phyloP scores from a whole-genome alignment of 371 early-diverging fungal species.

The Furculomyces boomerangus region DNA sequence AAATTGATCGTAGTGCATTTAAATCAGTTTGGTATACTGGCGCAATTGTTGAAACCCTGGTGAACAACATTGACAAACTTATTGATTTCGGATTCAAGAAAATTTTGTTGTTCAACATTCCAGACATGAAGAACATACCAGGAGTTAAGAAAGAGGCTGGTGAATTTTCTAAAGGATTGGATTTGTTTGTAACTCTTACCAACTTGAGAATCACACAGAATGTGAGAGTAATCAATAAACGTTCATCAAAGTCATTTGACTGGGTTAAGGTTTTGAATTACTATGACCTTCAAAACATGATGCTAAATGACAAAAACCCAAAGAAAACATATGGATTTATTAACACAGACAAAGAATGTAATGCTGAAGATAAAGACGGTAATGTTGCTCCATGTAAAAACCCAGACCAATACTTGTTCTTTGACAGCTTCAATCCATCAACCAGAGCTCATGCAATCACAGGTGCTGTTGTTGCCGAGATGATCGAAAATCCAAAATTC shows the following conservation, averaged over 20 bases:
- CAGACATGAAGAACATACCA: background rate
- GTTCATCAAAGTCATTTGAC: background rate
- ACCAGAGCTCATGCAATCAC: background rate
- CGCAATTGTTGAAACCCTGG: background rate
- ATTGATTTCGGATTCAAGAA: background rate
- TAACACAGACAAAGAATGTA: background rate
- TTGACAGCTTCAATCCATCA: slow-evolving; percentile 1
- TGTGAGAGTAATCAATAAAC: background rate
- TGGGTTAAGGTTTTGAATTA: background rate
- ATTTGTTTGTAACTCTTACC: background rate
- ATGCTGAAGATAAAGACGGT: background rate
- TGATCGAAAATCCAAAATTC: background rate
- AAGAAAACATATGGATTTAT: background rate
- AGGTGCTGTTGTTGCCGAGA: slow-evolving; percentile 1
- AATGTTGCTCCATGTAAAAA: background rate
- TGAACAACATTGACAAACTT: background rate
- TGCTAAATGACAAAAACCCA: background rate
- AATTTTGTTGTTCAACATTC: background rate
- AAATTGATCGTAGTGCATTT: background rate
- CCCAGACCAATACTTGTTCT: background rate
- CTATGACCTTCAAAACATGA: background rate
- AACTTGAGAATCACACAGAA: background rate
- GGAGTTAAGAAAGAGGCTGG: background rate
- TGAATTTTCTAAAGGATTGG: background rate
- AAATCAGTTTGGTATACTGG: background rate